These are phyloP conservation scores for Escallonia herrerae DNA, from an alignment of 129 eudicot species.

Conservation along the genomic window DNA sequence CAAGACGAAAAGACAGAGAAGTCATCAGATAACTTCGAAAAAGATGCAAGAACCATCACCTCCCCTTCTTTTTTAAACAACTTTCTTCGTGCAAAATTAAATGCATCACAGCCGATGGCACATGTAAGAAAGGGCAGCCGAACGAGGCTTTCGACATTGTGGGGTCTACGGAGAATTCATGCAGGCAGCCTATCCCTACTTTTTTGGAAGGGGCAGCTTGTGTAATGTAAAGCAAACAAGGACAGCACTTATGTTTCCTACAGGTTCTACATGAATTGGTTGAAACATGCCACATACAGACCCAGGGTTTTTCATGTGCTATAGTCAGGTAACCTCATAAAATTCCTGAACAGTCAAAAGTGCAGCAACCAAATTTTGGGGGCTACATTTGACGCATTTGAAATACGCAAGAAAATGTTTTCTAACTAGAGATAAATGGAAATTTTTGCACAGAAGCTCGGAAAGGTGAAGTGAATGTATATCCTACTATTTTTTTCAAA, in stretches of 20 bases:
- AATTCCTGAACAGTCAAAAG: not conserved
- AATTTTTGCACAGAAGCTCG: not conserved
- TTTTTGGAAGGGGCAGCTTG: not conserved
- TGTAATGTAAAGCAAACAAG: not conserved
- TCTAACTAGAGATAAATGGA: not conserved
- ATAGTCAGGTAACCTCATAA: not conserved
- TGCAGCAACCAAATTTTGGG: not conserved
- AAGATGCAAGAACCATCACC: not conserved
- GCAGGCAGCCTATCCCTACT: no score
- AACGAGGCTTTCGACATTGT: no score
- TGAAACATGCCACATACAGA: not conserved
- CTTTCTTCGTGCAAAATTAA: not conserved
- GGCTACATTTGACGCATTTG: not conserved
- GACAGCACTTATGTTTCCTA: not conserved
- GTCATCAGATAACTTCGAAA: not conserved
- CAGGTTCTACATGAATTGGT: not conserved
- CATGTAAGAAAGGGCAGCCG: no score
- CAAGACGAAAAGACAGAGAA: slow-evolving; percentile 4
- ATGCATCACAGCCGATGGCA: no score
- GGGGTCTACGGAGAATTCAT: no score
- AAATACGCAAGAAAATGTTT: no score
- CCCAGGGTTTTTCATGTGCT: not conserved
- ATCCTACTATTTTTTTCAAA: not conserved
- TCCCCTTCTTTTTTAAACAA: not conserved
- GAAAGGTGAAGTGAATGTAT: no score